A percentile compares a stretch with the other conserved stretches of the same genome.
Evolutionary conservation across 495 filamentous ascomycete genomes (phyloP).

Genomic region (Terfezia claveryi): DNA sequence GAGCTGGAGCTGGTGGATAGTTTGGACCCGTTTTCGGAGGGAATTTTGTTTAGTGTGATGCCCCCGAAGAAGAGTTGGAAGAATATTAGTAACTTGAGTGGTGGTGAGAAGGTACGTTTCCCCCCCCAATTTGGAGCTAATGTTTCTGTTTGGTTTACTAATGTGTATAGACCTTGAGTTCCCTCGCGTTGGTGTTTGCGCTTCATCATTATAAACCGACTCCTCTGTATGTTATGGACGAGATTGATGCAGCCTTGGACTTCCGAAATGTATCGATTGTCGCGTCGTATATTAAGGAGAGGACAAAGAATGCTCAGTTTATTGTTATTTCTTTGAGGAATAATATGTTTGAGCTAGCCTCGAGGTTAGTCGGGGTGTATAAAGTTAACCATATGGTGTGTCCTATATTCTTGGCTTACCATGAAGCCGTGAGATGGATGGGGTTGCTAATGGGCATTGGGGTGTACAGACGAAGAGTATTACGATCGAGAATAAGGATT

Average conservation of each 20-base stretch:
- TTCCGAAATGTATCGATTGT: slow-evolving; percentile 98
- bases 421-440: not conserved
- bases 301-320: slow-evolving; percentile 97
- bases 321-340: slow-evolving; percentile 95
- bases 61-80: slow-evolving; percentile 99
- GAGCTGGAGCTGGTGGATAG: slow-evolving; percentile 92
- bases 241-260: slow-evolving; percentile 95
- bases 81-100: slow-evolving; percentile 85
- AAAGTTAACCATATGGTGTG: slow-evolving; percentile 95
- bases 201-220: slow-evolving; percentile 96
- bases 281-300: slow-evolving; percentile 93
- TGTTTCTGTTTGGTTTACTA: too few relatives aligned
- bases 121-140: too few relatives aligned
- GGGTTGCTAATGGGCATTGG: not conserved
- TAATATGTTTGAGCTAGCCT: slow-evolving; percentile 98
- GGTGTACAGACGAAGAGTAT: slow-evolving; percentile 55
- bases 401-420: not conserved
- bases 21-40: slow-evolving; percentile 88
- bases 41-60: slow-evolving; percentile 94
- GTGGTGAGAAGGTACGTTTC: slow-evolving; percentile 54
- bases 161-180: slow-evolving; percentile 42
- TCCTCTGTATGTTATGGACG: slow-evolving; percentile 96
- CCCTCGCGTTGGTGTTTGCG: slow-evolving; percentile 85
- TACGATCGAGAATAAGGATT: slow-evolving; percentile 82
- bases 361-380: slow-evolving; percentile 84